phyloP scores from a whole-genome alignment of 1,284 basidiomycete genomes.

The Xerocomus amazonicus region DNA sequence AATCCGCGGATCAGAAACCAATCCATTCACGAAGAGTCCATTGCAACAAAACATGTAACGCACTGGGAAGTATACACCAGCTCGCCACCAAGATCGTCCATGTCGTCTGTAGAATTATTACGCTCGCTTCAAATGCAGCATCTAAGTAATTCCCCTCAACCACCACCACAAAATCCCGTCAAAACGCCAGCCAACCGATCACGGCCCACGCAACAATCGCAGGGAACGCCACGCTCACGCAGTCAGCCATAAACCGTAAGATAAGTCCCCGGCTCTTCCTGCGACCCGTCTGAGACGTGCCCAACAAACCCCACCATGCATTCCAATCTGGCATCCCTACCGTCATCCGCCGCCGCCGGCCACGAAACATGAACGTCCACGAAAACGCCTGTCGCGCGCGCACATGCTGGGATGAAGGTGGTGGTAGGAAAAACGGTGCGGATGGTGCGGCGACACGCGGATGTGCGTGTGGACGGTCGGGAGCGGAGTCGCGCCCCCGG shows the following conservation, averaged over 20 bases:
- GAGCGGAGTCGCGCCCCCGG: background rate
- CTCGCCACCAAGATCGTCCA: background rate
- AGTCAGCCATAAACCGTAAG: constrained; percentile 26
- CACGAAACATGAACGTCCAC: constrained; percentile 42
- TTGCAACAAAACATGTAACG: background rate
- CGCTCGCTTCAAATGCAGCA: background rate
- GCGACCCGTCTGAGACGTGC: background rate
- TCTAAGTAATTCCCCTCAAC: background rate
- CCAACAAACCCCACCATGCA: constrained; percentile 6
- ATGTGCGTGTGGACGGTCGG: background rate
- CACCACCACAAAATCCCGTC: background rate
- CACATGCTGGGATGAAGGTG: constrained; percentile 18
- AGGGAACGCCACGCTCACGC: constrained; percentile 27
- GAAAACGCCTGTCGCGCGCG: constrained; percentile 16
- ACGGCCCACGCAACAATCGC: constrained; percentile 25
- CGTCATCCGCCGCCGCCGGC: constrained; percentile 40
- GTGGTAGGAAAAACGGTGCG: constrained; percentile 26
- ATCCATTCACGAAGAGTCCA: background rate
- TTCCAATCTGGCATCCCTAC: constrained; percentile 34
- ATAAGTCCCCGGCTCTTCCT: constrained; percentile 12
- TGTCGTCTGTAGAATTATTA: constrained; percentile 8
- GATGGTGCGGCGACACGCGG: constrained; percentile 1
- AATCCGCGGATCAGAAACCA: background rate
- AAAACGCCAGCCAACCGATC: constrained; percentile 30
- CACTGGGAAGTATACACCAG: background rate